These are phyloP conservation scores for Penicillium pulvis DNA, from an alignment of 495 filamentous ascomycete genomes.

Conservation along the genomic window DNA sequence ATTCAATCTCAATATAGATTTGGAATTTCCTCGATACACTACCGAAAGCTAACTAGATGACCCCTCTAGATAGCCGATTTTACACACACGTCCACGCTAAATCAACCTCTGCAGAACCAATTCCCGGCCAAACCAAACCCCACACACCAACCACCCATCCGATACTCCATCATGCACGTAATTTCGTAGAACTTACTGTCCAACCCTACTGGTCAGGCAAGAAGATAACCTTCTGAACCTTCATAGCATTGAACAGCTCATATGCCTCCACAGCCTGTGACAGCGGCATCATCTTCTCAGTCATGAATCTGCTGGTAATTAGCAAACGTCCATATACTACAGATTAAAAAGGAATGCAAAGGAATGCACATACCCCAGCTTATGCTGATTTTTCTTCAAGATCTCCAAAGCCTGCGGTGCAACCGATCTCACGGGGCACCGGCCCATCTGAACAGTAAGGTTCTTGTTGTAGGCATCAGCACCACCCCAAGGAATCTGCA, in stretches of 20 bases:
- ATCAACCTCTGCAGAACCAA: no score
- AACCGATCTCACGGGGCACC: slow-evolving; percentile 87
- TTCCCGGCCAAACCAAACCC: no score
- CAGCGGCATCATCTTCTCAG: slow-evolving; percentile 89
- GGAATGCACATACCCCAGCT: slow-evolving; percentile 66
- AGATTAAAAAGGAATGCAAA: slow-evolving; percentile 1
- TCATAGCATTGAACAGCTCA: slow-evolving; percentile 89
- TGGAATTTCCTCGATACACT: no score
- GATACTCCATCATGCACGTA: background rate
- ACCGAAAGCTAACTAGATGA: no score
- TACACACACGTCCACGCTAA: no score
- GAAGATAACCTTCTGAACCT: slow-evolving; percentile 82
- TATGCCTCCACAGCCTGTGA: slow-evolving; percentile 84
- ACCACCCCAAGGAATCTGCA: slow-evolving; percentile 76
- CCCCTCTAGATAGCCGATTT: no score
- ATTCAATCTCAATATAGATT: no score
- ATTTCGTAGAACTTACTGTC: background rate
- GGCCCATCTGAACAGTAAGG: slow-evolving; percentile 85
- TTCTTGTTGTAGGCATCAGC: slow-evolving; percentile 89
- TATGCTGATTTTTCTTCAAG: slow-evolving; percentile 78
- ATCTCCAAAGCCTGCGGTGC: slow-evolving; percentile 77
- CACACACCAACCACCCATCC: no score
- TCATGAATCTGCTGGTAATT: slow-evolving; percentile 71
- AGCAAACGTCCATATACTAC: background rate
- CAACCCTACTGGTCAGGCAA: slow-evolving; percentile 49